Base-by-base conservation (phyloP, 1,284 basidiomycete genomes). In the Coriolopsis trogii region DNA sequence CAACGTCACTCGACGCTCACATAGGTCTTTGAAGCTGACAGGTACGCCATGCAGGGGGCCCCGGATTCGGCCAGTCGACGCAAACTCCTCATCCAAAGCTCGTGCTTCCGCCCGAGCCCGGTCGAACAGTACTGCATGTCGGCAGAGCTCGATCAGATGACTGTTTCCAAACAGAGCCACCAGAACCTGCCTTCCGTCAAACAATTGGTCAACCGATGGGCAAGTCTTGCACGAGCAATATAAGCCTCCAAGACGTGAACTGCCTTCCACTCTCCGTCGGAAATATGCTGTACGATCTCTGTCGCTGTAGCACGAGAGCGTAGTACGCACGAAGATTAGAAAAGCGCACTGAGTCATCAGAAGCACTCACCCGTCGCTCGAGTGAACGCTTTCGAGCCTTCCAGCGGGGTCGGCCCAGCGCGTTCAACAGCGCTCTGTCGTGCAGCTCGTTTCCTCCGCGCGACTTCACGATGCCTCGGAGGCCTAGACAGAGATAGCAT, bases 41-140 rank as follows among this genome's bases (percentile, higher is more conserved):
- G 93, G 94, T 12, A 96, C 82, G 24, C 93, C 93, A 65, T 91
- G 90, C 30, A 94, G 75, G 9, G 83, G 83, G 0, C 93, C 93
- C 16, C 77, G 77, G 21, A 91, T 62, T 53, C 72, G 72, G 39
- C 80, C 80, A 0, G 85, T 89, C 15, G 64, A 58, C 2, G 76
- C 74, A 62, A 88, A 91, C 57, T 89, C 82, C 3, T 72, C 70
- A 63, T 93, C 91, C 3, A 93, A 76, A 29, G 76, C 75, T 33
- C 72, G 71, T 0, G 89, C 90, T 52, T 78, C 76, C 52, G 76
- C 65, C 13, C 82, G 74, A 3, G 89, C 91, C 46, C 80, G 74
- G 20, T 78, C 77, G 64, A 90, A 88, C 70, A 90, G 71, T n/a
- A 89, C 86, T 89, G 59, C 18, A 48, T 46, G 18, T 15, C n/a